Base-by-base conservation (phyloP, 495 filamentous ascomycete species). In the Trichoderma asperelloides region DNA sequence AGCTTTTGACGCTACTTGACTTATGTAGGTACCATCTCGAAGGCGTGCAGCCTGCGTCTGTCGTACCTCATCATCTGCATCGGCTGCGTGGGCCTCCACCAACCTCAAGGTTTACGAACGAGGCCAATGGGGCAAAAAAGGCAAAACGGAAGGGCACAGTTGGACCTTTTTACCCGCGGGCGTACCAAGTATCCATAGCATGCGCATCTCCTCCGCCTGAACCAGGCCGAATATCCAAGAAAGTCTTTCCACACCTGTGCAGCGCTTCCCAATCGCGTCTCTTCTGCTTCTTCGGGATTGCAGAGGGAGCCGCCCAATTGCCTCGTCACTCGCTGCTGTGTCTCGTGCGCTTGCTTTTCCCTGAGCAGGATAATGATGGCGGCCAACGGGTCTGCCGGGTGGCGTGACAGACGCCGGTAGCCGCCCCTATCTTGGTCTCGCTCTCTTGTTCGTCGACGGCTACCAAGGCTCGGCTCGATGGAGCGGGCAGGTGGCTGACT, bases 21-120 rank as follows among this genome's bases (percentile, higher is more conserved):
- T 51, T 51, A 51, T 51, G 55, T 60, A 60, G 55, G 55, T 60
- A 60, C 55, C 55, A 60, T 60, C 55, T 60, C 55, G 30, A 25
- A 60, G 55, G 25, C 55, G 55, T 60, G 55, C 55, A 30, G 55
- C 55, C 4, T 60, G 55, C 27, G 55, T 30, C 55, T 60, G 55
- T 30, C 55, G 27, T 60, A 60, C 55, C 27, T 60, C 55, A 60
- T 60, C 55, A 28, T 60, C 55, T 60, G 55, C 27, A 60, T 60
- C 55, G n/a, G 47, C 47, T 51, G 47, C 47, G 55, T 60, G 55
- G 55, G 55, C 55, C 55, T 60, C 55, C 23, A 18, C 9, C 16
- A 12, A 27, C 23, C 4, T 13, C 55, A 30, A 60, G 55, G 25
- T 28, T 60, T 60, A 30, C 55, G 27, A 28, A 30, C 55, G 16